phyloP scores from a whole-genome alignment of 768 basidiomycete species.

The Pleurotus djamor region DNA sequence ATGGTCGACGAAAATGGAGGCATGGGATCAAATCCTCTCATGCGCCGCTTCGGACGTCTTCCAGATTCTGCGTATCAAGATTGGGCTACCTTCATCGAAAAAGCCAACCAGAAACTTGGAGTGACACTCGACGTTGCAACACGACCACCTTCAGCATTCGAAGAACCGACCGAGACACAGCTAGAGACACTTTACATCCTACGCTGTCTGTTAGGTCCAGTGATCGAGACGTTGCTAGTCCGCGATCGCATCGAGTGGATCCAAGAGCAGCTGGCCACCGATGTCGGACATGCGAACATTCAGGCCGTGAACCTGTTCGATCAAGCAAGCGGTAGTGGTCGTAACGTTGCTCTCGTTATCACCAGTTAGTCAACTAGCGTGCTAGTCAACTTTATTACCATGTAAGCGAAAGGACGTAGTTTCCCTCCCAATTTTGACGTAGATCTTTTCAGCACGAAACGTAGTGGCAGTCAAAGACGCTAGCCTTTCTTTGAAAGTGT shows the following conservation, averaged over 20 bases:
- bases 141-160: too few species aligned
- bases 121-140: constrained; percentile 14
- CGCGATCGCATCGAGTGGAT: constrained; percentile 64
- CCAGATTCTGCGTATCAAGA: constrained; percentile 44
- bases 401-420: too few species aligned
- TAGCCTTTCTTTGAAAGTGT: constrained; percentile 38
- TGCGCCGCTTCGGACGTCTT: constrained; percentile 50
- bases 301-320: constrained; percentile 68
- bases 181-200: constrained; percentile 63
- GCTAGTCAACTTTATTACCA: too few species aligned
- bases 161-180: constrained; percentile 24
- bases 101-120: constrained; percentile 24
- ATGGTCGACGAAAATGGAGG: constrained; percentile 10
- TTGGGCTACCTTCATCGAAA: constrained; percentile 45
- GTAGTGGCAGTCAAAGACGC: constrained; percentile 40
- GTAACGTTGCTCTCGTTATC: constrained; percentile 67
- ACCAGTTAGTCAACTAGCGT: too few species aligned
- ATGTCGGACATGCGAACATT: constrained; percentile 20
- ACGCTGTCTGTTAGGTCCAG: constrained; percentile 43
- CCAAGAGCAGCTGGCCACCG: constrained; percentile 22
- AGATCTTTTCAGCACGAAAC: constrained; percentile 54
- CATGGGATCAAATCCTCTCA: constrained; percentile 35
- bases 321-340: constrained; percentile 67
- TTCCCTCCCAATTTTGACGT: constrained; percentile 72
- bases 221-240: constrained; percentile 37